phyloP scores from a whole-genome alignment of 805 yeast species.

The Candida tammaniensis region DNA sequence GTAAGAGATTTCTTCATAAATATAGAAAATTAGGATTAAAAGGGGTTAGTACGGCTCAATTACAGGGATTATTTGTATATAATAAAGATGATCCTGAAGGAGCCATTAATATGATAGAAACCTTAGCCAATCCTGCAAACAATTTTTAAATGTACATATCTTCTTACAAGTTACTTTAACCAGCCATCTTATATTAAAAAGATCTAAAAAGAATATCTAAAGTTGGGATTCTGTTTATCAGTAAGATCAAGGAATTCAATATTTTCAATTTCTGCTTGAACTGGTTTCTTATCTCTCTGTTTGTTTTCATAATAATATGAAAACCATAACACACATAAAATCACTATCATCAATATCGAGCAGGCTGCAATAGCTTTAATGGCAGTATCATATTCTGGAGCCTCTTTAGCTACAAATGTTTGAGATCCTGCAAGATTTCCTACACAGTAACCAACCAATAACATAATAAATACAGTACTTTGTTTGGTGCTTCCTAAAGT shows the following conservation, averaged over 20 bases:
- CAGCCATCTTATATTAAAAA: neutral
- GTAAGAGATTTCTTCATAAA: conserved; percentile 50
- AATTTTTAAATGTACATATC: neutral
- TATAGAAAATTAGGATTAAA: conserved; percentile 44
- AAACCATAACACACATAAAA: conserved; percentile 23
- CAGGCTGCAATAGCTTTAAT: conserved; percentile 39
- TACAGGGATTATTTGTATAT: conserved; percentile 93
- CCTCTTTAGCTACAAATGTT: conserved; percentile 41
- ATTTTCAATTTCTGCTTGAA: conserved; percentile 28
- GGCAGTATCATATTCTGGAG: conserved; percentile 43
- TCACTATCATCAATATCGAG: conserved; percentile 22
- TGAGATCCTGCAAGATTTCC: conserved; percentile 60
- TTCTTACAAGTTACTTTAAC: neutral
- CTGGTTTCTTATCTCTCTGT: conserved; percentile 26
- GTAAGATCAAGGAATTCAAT: conserved; percentile 53
- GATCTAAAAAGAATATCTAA: conserved; percentile 37
- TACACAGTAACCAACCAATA: conserved; percentile 48
- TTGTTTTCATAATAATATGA: conserved; percentile 35
- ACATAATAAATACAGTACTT: conserved; percentile 42
- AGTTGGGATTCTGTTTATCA: conserved; percentile 51
- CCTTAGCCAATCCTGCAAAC: conserved; percentile 22
- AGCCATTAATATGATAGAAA: conserved; percentile 65
- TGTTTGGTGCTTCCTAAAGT: conserved; percentile 60
- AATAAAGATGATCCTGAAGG: conserved; percentile 78
- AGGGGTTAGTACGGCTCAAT: conserved; percentile 82